Evolutionary conservation across 2,329 filamentous ascomycete genomes (phyloP), one percentile per base, ranked within the genome.

Genomic region (Epichloe sylvatica): DNA sequence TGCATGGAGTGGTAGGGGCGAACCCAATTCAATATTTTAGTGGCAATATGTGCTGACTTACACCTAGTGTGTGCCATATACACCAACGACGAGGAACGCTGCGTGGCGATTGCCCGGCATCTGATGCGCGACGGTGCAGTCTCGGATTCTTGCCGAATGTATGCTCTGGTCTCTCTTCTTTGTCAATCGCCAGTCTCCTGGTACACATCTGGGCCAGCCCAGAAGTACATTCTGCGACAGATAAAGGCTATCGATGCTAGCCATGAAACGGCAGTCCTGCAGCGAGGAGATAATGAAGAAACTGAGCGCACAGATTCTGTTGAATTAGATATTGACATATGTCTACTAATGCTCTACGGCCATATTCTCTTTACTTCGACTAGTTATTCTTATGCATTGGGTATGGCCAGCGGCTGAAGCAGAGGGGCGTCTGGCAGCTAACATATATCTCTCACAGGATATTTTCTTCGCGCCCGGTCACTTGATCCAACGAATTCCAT

Each of bases 211-310:
- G 85, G 86, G 0, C 83, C 87, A 0, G 83, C 84, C 19, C 89
- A 95, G 65, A 97, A 97, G 64, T 94, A 86, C 61, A 81, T 97
- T 59, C 74, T 96, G 51, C 82, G 92, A 4, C 88, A 94, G 66
- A 86, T 98, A 67, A 94, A 94, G 64, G 80, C 81, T 3, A 86
- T 94, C 70, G 92, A 98, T 83, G 42, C 71, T 67, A 71, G 76
- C 13, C 68, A 73, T 13, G 67, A 73, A 39, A 65, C 68, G 30
- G 64, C 66, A 49, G 64, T 64, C 3, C 50, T 49, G 1, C 48
- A 53, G 59, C 8, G 64, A 37, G 54, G 64, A 52, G 58, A 36
- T 56, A 23, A 60, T 56, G 43, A 44, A 47, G 39, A 50, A 53
- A 13, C 46, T 15, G 40, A 40, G 34, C 43, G 44, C 25, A 11